Evolutionary conservation across 164 flowering plant species (phyloP).

Genomic region (Brasenia schreberi): DNA sequence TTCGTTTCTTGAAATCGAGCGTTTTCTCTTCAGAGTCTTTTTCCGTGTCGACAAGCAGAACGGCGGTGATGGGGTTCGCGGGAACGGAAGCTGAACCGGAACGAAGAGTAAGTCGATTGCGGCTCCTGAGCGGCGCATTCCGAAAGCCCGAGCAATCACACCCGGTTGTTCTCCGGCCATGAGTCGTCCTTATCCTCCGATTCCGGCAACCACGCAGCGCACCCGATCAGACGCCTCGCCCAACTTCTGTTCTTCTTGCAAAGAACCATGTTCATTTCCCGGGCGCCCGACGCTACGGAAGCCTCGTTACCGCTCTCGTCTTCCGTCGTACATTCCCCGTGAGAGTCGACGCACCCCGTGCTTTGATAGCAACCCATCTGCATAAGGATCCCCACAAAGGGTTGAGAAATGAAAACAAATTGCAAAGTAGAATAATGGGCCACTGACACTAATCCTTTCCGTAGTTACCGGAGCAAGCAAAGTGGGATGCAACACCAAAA

Average conservation of each 20-base stretch:
- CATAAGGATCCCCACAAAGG: conserved; percentile 4
- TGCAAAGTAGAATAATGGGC: too few relatives aligned
- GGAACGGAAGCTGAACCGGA: conserved; percentile 82
- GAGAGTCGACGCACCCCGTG: conserved; percentile 14
- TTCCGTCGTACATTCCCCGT: conserved; percentile 12
- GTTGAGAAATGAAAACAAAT: too few relatives aligned
- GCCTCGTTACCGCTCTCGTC: conserved; percentile 52
- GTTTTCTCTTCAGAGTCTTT: conserved; percentile 24
- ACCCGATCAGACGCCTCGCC: background rate
- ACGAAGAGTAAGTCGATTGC: conserved; percentile 77
- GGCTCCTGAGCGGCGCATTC: conserved; percentile 61
- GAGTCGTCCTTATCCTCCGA: too few relatives aligned
- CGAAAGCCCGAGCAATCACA: conserved; percentile 77
- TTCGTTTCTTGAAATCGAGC: conserved; percentile 39
- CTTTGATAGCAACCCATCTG: conserved; percentile 32
- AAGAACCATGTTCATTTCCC: conserved; percentile 3
- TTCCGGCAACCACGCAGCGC: too few relatives aligned
- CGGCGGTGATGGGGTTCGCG: conserved; percentile 40
- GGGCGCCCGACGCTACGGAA: conserved; percentile 34
- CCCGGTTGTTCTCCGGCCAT: conserved; percentile 41
- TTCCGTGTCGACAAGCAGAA: conserved; percentile 84
- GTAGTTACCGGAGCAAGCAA: too few relatives aligned
- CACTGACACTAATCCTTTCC: too few relatives aligned
- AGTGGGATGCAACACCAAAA: too few relatives aligned
- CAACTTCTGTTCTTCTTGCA: conserved; percentile 4